These are phyloP conservation scores for Candida nemodendra DNA, from an alignment of 805 yeast genomes.

Conservation along the genomic window DNA sequence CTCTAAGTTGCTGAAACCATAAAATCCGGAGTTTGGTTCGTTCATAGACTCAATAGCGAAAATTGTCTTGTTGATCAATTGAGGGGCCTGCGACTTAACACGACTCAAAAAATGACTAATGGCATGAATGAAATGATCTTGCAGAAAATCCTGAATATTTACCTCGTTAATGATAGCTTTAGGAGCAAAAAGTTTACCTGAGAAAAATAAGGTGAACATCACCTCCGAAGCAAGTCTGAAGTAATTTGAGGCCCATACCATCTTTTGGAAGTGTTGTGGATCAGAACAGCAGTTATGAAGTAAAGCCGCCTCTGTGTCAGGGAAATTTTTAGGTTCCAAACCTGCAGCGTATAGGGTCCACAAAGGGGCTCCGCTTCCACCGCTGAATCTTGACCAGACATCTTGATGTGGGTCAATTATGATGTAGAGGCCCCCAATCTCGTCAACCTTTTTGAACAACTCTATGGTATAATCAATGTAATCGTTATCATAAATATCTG, in stretches of 20 bases:
- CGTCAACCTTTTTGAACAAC: conserved; percentile 54
- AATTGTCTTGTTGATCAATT: conserved; percentile 45
- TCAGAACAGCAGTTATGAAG: conserved; percentile 58
- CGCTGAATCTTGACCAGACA: conserved; percentile 85
- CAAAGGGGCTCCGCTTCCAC: conserved; percentile 92
- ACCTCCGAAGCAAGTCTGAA: conserved; percentile 68
- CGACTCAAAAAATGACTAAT: conserved; percentile 45
- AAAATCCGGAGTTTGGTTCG: conserved; percentile 78
- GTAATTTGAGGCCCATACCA: conserved; percentile 94
- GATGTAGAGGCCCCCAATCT: conserved; percentile 72
- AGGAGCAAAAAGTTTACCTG: conserved; percentile 77
- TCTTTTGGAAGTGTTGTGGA: conserved; percentile 60
- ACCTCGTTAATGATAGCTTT: conserved; percentile 65
- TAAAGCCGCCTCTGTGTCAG: conserved; percentile 73
- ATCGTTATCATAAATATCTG: conserved; percentile 76
- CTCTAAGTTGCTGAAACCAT: conserved; percentile 59
- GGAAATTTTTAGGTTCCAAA: conserved; percentile 70
- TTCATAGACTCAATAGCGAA: conserved; percentile 83
- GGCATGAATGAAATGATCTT: conserved; percentile 57
- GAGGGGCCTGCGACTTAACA: conserved; percentile 42
- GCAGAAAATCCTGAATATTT: conserved; percentile 78
- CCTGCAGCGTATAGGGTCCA: conserved; percentile 94
- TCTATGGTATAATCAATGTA: conserved; percentile 69
- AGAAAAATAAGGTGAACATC: conserved; percentile 85
- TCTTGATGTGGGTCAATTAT: conserved; percentile 91